Percentiles rank a stretch among this genome's conserved stretches.
Evolutionary conservation across 495 filamentous ascomycete species (phyloP).

Genomic region (Aspergillus ostianus): DNA sequence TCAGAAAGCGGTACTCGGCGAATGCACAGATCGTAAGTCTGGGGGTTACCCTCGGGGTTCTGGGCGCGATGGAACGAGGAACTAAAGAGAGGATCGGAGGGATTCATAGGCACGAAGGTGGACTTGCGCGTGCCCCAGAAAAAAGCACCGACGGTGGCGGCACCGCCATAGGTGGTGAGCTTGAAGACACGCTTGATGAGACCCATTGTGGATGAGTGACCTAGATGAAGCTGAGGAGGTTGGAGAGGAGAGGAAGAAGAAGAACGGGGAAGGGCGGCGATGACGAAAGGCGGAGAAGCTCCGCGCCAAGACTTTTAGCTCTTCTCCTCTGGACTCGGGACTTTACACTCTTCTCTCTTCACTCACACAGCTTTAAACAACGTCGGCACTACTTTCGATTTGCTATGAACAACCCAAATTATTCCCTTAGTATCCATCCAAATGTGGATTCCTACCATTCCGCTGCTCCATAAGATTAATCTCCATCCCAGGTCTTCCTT

Average conservation of each 20-base stretch:
- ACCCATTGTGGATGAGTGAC: constrained; percentile 45
- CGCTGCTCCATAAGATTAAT: no score
- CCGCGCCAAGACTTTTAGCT: background rate
- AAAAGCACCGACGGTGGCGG: constrained; percentile 43
- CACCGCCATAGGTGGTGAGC: constrained; percentile 38
- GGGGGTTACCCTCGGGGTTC: constrained; percentile 62
- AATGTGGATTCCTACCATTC: background rate
- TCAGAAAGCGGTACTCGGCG: constrained; percentile 59
- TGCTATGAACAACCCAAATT: no score
- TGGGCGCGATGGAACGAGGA: constrained; percentile 52
- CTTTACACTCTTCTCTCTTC: background rate
- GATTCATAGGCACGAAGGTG: constrained; percentile 47
- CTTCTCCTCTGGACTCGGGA: background rate
- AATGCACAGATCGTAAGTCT: constrained; percentile 60
- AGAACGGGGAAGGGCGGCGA: background rate
- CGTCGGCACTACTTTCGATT: no score
- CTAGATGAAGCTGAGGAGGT: background rate
- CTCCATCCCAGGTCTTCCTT: no score
- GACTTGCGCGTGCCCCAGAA: constrained; percentile 45
- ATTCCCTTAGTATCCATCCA: background rate
- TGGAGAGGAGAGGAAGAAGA: background rate
- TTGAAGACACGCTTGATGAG: constrained; percentile 44
- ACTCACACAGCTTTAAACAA: no score
- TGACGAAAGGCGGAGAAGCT: constrained; percentile 1
- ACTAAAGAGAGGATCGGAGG: constrained; percentile 60